Base-by-base conservation (phyloP, 23 red algal genomes). In the Gracilaria gracilis region DNA sequence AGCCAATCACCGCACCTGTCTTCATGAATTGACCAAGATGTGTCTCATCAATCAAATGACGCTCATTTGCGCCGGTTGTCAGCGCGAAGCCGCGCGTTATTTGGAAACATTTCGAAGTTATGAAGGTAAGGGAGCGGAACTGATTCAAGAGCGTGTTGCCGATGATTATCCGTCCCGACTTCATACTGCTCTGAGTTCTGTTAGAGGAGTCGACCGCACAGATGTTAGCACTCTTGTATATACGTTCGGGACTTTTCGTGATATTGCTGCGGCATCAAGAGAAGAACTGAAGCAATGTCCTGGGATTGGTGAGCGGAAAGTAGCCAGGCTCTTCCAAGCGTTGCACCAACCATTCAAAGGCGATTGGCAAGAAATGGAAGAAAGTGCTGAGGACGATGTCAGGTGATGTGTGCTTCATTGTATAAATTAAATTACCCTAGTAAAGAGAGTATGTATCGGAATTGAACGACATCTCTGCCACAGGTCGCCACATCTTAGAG, bases 21-120 rank as follows among this genome's bases (percentile, higher is more conserved):
- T 95, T 47, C 81, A 82, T 29, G 87, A 93, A 79, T 42, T 98
- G 48, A 88, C 88, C 23, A 88, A 90, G 20, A 72, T 98, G 32
- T 71, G 57, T 46, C 67, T 98, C n/a, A 51, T 80, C 62, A 50
- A 78, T 59, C 84, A 86, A 24, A 62, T 98, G 75, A 98, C 93
- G 34, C 59, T 98, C 28, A 89, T 98, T 42, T 62, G 58, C 34
- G 86, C 93, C 12, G 87, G 88, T 42, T 84, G 34, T 83, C 34
- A 83, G 59, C 67, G 83, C 0, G 96, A 98, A 57, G 96, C 96
- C 0, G 96, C 93, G 34, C 47, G 93, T 31, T 92, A 92, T 38
- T 75, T 95, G 39, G 96, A 98, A 82, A 95, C 88, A 14, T 90
- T 95, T 67, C 67, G 87, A n/a, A 78, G 62, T 44, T 93, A 92